phyloP scores from a whole-genome alignment of 768 basidiomycete species.

The Stropharia rugosoannulata region DNA sequence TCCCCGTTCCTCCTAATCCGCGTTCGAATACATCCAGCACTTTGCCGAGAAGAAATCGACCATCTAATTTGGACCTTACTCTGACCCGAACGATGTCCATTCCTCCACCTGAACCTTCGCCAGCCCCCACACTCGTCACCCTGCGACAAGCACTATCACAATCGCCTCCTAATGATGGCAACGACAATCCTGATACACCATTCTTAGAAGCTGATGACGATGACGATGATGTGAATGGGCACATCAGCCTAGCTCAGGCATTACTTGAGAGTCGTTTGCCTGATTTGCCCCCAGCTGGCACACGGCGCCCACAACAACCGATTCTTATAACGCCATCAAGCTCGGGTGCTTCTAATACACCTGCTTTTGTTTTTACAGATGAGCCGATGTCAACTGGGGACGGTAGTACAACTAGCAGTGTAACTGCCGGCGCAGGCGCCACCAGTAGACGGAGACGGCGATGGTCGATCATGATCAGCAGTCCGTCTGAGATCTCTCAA shows the following conservation, averaged over 20 bases:
- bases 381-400: conserved; percentile 29
- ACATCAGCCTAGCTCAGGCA: conserved; percentile 71
- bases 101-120: conserved; percentile 52
- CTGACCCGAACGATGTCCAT: conserved; percentile 35
- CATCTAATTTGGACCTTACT: conserved; percentile 67
- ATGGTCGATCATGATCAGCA: conserved; percentile 55
- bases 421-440: conserved; percentile 22
- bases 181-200: conserved; percentile 35
- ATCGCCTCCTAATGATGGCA: conserved; percentile 34
- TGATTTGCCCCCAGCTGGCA: conserved; percentile 68
- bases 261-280: conserved; percentile 80
- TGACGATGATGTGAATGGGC: conserved; percentile 60
- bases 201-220: conserved; percentile 53
- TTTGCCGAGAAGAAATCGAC: conserved; percentile 49
- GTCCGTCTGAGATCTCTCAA: conserved; percentile 19
- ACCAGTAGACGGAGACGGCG: conserved; percentile 51
- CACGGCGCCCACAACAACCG: conserved; percentile 63
- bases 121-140: conserved; percentile 60
- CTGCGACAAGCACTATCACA: conserved; percentile 62
- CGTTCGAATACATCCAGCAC: conserved; percentile 27
- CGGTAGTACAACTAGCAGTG: conserved; percentile 3
- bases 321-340: conserved; percentile 56
- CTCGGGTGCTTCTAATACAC: conserved; percentile 40
- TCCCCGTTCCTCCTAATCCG: conserved; percentile 22
- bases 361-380: conserved; percentile 49